Evolutionary conservation across 805 yeast species (phyloP), one percentile per base, ranked within the genome.

Genomic region (Saccharomycopsis sp.): DNA sequence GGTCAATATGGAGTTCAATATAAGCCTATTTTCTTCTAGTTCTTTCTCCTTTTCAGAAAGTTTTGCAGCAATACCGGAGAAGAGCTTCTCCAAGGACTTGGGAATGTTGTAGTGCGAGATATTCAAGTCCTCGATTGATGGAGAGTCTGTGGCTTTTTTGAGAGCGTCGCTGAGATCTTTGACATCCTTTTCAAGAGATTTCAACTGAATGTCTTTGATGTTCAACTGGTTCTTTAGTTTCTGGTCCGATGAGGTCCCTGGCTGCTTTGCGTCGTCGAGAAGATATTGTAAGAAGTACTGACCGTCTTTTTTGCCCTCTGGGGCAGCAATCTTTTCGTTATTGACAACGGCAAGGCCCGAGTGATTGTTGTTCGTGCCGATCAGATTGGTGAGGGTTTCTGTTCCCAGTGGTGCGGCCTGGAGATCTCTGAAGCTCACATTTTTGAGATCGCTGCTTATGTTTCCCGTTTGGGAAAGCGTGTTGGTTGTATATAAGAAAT

Each of bases 1-100:
- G 1, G 87, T 79, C 23, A 81, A 63, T 9, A 87, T 64, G 24
- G 87, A 76, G 64, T 89, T 95, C 52, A 89, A 71, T 63, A 86
- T 75, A 15, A 72, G 63, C 61, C 85, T 85, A 1, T 89, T 81
- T 20, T 83, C 87, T 24, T 77, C 76, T 57, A 85, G 72, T 63
- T 87, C 89, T 16, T 71, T 66, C 37, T 70, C 70, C 54, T 78
- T 74, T 24, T 78, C 75, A 44, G 75, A 72, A 58, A 84, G 73
- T 12, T 80, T 73, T 24, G 71, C 69, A 1, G 82, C 72, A 62
- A 84, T 68, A 61, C 75, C 79, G 51, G 71, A 71, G 60, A 81
- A 83, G 23, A 83, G 69, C 44, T 73, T 74, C 58, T 77, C 78
- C 41, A 79, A 66, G 46, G 71, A 73, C 3, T 66, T 64, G 2